Evolutionary conservation across 805 yeast genomes (phyloP).

Genomic region (Cyberlindnera americana): DNA sequence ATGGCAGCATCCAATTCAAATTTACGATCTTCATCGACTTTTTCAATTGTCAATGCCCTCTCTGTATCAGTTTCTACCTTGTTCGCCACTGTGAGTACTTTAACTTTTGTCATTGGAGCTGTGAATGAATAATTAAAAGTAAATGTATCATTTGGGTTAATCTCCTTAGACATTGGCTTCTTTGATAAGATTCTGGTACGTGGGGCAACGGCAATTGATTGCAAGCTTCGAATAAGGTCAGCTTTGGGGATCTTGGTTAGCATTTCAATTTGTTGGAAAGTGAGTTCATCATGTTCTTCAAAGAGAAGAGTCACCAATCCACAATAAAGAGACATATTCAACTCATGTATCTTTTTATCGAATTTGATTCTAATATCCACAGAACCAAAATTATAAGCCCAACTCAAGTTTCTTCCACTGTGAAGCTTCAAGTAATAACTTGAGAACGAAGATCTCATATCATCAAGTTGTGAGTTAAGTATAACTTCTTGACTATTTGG

Average conservation of each 20-base stretch:
- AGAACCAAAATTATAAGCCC: constrained; percentile 85
- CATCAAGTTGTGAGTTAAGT: constrained; percentile 43
- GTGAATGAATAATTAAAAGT: constrained; percentile 64
- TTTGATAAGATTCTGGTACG: constrained; percentile 72
- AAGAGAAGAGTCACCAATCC: constrained; percentile 77
- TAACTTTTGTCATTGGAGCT: constrained; percentile 64
- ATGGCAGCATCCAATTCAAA: constrained; percentile 79
- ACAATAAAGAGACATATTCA: constrained; percentile 76
- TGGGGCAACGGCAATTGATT: constrained; percentile 82
- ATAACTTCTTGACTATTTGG: constrained; percentile 29
- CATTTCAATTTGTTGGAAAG: constrained; percentile 58
- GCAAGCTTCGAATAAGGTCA: constrained; percentile 74
- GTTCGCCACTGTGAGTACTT: constrained; percentile 59
- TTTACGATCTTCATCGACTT: constrained; percentile 59
- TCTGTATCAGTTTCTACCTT: constrained; percentile 45
- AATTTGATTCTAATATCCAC: constrained; percentile 74
- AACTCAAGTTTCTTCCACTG: constrained; percentile 56
- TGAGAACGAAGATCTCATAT: constrained; percentile 44
- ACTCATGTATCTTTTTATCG: constrained; percentile 66
- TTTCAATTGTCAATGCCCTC: constrained; percentile 44
- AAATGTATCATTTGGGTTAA: constrained; percentile 61
- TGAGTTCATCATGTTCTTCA: constrained; percentile 49
- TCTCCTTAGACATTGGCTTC: constrained; percentile 69
- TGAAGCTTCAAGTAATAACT: constrained; percentile 47
- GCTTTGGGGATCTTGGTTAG: constrained; percentile 67